These are phyloP conservation scores for Babesia ovis DNA, from an alignment of 169 alveolate genomes.

Conservation along the genomic window DNA sequence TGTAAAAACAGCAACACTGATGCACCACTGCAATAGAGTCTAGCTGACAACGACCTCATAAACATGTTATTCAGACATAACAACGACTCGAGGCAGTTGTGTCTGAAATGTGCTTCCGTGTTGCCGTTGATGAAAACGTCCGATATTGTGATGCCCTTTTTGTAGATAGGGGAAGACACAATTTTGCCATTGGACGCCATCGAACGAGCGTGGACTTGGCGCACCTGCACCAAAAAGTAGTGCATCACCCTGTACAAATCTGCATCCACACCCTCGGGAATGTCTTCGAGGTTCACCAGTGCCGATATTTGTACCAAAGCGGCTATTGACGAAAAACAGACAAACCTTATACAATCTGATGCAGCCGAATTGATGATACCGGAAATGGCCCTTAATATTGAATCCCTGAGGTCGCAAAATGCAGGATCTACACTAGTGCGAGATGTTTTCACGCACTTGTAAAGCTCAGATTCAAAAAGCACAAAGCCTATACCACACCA, in stretches of 20 bases:
- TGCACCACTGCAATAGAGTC: slow-evolving; percentile 18
- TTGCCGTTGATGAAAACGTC: slow-evolving; percentile 20
- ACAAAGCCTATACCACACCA: slow-evolving; percentile 39
- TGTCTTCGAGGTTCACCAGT: not conserved
- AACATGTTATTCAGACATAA: not conserved
- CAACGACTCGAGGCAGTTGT: slow-evolving; percentile 8
- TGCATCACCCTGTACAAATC: slow-evolving; percentile 11
- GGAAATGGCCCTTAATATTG: slow-evolving; percentile 1
- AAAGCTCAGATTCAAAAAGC: slow-evolving; percentile 27
- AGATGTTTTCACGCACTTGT: slow-evolving; percentile 9
- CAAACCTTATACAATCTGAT: slow-evolving; percentile 4
- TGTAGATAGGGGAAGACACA: not conserved
- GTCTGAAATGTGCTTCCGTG: not conserved
- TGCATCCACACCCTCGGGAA: slow-evolving; percentile 6
- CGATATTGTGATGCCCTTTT: slow-evolving; percentile 21
- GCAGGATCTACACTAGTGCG: not conserved
- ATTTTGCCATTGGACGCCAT: not conserved
- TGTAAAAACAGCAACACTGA: slow-evolving; percentile 9
- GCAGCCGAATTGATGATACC: not conserved
- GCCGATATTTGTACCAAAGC: slow-evolving; percentile 28
- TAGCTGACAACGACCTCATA: slow-evolving; percentile 9
- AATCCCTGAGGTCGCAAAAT: not conserved
- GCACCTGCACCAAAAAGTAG: slow-evolving; percentile 1
- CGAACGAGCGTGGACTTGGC: not conserved
- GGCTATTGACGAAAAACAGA: slow-evolving; percentile 16